Conservation (phyloP, 192 early-diverging fungal genomes). For the Borealophlyctis nickersoniae region DNA sequence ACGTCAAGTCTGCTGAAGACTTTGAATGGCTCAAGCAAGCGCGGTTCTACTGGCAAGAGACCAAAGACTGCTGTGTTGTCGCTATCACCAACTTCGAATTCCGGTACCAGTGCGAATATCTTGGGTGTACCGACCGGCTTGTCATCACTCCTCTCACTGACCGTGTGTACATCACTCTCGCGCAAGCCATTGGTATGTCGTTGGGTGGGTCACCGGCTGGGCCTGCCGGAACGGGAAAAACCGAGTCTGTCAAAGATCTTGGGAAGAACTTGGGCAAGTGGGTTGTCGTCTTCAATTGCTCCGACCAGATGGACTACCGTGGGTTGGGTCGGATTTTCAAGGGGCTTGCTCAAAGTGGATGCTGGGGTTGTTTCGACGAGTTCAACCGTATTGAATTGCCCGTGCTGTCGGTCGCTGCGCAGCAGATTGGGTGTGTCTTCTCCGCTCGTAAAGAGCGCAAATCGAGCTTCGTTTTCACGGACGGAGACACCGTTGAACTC, state of each 20-base stretch:
- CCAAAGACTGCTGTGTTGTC: slow-evolving; percentile 62
- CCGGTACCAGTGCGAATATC: slow-evolving; percentile 62
- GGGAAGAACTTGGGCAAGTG: slow-evolving; percentile 66
- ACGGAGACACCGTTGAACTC: slow-evolving; percentile 64
- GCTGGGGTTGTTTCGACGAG: slow-evolving; percentile 67
- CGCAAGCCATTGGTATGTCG: slow-evolving; percentile 65
- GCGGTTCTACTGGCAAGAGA: slow-evolving; percentile 67
- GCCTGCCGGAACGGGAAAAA: slow-evolving; percentile 59
- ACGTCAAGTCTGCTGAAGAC: slow-evolving; percentile 57
- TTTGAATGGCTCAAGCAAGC: slow-evolving; percentile 68
- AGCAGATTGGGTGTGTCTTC: slow-evolving; percentile 65
- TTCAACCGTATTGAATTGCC: slow-evolving; percentile 67
- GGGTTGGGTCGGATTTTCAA: slow-evolving; percentile 65
- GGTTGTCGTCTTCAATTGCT: slow-evolving; percentile 71
- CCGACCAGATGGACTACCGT: slow-evolving; percentile 69
- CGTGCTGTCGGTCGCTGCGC: slow-evolving; percentile 62
- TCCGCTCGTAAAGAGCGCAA: slow-evolving; percentile 60
- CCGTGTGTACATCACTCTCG: slow-evolving; percentile 59
- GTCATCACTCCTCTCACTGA: slow-evolving; percentile 66
- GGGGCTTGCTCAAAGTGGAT: slow-evolving; percentile 61
- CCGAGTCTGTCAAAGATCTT: slow-evolving; percentile 64
- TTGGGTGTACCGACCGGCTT: slow-evolving; percentile 61
- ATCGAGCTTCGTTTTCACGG: slow-evolving; percentile 59
- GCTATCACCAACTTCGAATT: slow-evolving; percentile 69
- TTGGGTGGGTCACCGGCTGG: slow-evolving; percentile 64